Evolutionary conservation across 768 basidiomycete species (phyloP).

Genomic region (Astraeus odoratus): DNA sequence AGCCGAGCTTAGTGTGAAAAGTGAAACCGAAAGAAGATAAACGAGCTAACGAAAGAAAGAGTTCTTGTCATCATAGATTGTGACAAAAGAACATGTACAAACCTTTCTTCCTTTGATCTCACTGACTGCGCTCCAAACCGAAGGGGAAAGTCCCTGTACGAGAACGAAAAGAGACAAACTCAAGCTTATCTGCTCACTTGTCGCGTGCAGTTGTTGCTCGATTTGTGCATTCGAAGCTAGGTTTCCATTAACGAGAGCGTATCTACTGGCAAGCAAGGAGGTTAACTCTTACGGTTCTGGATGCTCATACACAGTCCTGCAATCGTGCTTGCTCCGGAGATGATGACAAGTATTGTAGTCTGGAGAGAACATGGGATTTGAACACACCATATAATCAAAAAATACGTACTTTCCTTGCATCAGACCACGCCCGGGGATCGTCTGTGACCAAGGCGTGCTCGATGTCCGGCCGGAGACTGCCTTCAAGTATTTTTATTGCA

Average conservation of each 20-base stretch:
- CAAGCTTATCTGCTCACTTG: slow-evolving; percentile 55
- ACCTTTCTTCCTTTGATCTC: slow-evolving; percentile 72
- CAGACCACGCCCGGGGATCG: slow-evolving; percentile 59
- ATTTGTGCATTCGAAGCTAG: slow-evolving; percentile 65
- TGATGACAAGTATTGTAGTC: slow-evolving; percentile 16
- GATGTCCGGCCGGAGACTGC: slow-evolving; percentile 22
- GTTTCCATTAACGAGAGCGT: neutral
- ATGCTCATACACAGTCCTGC: slow-evolving; percentile 21
- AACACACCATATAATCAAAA: neutral
- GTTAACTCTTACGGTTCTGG: slow-evolving; percentile 21
- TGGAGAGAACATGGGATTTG: slow-evolving; percentile 1
- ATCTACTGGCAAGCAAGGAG: neutral
- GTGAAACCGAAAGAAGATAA: slow-evolving; percentile 44
- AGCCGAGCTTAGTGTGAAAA: slow-evolving; percentile 51
- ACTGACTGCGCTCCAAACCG: slow-evolving; percentile 27
- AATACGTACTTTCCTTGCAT: slow-evolving; percentile 43
- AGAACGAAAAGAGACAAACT: slow-evolving; percentile 68
- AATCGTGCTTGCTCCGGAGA: slow-evolving; percentile 25
- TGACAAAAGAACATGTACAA: slow-evolving; percentile 7
- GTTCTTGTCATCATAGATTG: neutral
- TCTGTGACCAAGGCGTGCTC: slow-evolving; percentile 42
- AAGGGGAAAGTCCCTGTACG: slow-evolving; percentile 49
- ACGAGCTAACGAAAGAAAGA: slow-evolving; percentile 38
- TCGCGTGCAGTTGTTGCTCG: slow-evolving; percentile 54
- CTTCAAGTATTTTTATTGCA: neutral